These are phyloP conservation scores for Nakazawaea ambrosiae DNA, from an alignment of 805 yeast genomes.

Conservation along the genomic window DNA sequence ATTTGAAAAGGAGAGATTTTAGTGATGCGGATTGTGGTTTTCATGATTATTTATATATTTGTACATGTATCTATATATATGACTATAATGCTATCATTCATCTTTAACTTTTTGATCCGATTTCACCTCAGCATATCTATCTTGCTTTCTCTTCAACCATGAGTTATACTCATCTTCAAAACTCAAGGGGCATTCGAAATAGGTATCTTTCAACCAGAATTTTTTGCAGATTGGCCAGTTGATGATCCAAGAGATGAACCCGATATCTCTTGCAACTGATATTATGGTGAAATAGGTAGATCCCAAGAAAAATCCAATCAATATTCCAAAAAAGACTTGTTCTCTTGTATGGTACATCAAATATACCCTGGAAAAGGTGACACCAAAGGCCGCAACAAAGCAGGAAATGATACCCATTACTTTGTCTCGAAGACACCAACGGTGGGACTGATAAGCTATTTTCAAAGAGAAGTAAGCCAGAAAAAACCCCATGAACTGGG, in stretches of 20 bases:
- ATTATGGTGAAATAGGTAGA: constrained; percentile 46
- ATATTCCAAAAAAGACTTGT: constrained; percentile 71
- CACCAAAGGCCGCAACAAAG: constrained; percentile 25
- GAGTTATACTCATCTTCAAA: constrained; percentile 38
- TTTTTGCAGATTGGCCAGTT: constrained; percentile 44
- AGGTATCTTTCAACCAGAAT: constrained; percentile 56
- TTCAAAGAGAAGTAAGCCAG: constrained; percentile 48
- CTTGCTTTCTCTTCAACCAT: constrained; percentile 21
- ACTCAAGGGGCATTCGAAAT: constrained; percentile 38
- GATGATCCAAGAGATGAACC: constrained; percentile 60
- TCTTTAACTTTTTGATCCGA: too few species aligned
- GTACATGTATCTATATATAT: too few species aligned
- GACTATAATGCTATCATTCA: too few species aligned
- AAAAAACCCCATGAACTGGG: constrained; percentile 91
- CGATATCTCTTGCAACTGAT: constrained; percentile 54
- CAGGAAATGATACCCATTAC: constrained; percentile 24
- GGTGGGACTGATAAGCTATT: constrained; percentile 34
- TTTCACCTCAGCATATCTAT: too few species aligned
- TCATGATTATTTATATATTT: too few species aligned
- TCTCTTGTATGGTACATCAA: constrained; percentile 65
- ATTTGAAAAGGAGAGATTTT: neutral
- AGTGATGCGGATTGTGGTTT: neutral
- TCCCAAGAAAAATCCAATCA: constrained; percentile 58
- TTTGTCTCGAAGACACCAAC: constrained; percentile 17
- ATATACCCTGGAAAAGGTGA: constrained; percentile 68